phyloP scores from a whole-genome alignment of 2,329 filamentous ascomycete species.

The Aspergillus brasiliensis region DNA sequence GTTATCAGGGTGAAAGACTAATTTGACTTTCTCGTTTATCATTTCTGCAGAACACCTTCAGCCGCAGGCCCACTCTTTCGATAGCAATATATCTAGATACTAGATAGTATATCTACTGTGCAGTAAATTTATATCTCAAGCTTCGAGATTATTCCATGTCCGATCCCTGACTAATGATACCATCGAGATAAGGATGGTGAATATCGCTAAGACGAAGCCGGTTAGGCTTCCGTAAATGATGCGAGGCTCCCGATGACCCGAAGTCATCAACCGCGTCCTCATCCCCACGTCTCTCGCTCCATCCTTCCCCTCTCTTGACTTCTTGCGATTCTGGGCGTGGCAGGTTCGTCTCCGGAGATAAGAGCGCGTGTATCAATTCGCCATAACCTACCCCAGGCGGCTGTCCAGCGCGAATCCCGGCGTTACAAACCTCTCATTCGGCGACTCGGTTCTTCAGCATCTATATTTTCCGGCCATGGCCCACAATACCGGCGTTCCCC shows the following conservation, averaged over 20 bases:
- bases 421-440: neutral
- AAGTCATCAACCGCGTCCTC: neutral
- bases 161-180: neutral
- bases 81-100: too few relatives aligned
- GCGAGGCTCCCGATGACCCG: neutral
- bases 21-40: too few relatives aligned
- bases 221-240: neutral
- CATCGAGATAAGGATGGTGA: neutral
- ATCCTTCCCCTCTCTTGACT: neutral
- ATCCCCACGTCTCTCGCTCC: neutral
- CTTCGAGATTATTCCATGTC: neutral
- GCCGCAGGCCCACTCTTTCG: too few relatives aligned
- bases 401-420: neutral
- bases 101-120: too few relatives aligned
- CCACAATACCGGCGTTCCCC: neutral
- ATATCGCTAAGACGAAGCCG: neutral
- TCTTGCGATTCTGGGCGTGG: neutral
- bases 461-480: constrained; percentile 1
- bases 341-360: neutral
- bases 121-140: neutral
- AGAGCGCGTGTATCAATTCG: neutral
- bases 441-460: neutral
- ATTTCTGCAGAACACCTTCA: too few relatives aligned
- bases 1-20: too few relatives aligned
- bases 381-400: neutral